Percentiles rank a stretch among this genome's conserved stretches.
phyloP scores from a whole-genome alignment of 164 flowering plant species.

The Akebia trifoliata region DNA sequence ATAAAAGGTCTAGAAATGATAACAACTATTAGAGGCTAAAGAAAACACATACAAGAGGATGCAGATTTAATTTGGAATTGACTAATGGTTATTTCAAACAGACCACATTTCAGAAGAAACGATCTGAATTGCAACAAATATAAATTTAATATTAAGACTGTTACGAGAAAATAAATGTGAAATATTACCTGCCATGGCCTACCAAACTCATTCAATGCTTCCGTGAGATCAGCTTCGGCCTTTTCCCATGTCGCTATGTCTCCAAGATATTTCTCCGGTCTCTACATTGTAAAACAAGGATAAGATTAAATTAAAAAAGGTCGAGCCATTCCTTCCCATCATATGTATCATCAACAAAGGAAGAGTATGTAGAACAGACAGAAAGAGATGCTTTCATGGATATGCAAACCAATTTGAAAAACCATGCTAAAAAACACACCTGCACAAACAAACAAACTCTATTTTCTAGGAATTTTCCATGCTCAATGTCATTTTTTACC shows the following conservation, averaged over 20 bases:
- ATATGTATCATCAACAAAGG: too few species aligned
- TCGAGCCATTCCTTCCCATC: not conserved
- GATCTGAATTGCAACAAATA: too few species aligned
- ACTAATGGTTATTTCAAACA: too few species aligned
- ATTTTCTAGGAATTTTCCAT: too few species aligned
- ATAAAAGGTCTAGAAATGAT: too few species aligned
- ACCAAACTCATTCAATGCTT: slow-evolving; percentile 84
- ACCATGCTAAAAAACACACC: too few species aligned
- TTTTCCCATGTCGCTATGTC: slow-evolving; percentile 81
- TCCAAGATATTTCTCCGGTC: slow-evolving; percentile 93
- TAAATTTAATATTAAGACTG: not conserved
- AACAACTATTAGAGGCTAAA: not conserved
- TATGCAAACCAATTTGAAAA: too few species aligned
- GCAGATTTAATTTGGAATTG: not conserved
- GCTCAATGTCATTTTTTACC: too few species aligned
- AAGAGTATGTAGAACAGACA: not conserved
- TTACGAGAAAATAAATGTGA: not conserved
- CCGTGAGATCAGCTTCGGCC: slow-evolving; percentile 82
- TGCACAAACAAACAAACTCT: too few species aligned
- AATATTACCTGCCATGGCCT: slow-evolving; percentile 85
- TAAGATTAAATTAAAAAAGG: not conserved
- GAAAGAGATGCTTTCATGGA: too few species aligned
- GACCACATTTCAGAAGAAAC: not conserved
- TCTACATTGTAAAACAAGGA: slow-evolving; percentile 30
- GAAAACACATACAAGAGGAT: not conserved